Base-by-base conservation (phyloP, 1,139 yeast genomes). In the Meyerozyma elateridarum region DNA sequence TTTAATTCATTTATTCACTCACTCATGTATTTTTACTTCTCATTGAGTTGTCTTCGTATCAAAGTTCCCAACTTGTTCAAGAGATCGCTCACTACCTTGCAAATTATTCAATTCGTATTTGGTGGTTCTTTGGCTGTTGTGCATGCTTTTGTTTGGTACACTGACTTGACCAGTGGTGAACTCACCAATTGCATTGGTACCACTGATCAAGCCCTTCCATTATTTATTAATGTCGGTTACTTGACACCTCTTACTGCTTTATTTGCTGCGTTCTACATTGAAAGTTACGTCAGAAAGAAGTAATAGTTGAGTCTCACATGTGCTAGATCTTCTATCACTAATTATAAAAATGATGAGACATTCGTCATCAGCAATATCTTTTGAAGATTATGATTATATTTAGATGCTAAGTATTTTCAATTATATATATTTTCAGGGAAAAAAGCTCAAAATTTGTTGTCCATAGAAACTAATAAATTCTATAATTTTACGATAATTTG, bases 1-100 rank as follows among this genome's bases (percentile, higher is more conserved):
- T 82, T 81, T 72, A 82, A 81, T 63, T 79, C 87, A 9, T 75
- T 81, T 51, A 79, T 82, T 51, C 89, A 82, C 61, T 67, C 85
- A 24, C 69, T 81, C 56, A 82, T 82, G 89, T 82, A 82, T 63
- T 70, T 76, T 35, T 82, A 81, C 63, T 81, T 76, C 60, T 65
- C 83, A 2, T 66, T 81, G 46, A 68, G 81, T 17, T 76, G 85
- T 37, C 58, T 81, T 41, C 70, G 76, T 46, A 64, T 81, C 42
- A 62, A 64, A 32, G 81, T 81, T 13, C 88, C 89, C 16, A 61
- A 54, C 29, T 43, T 68, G 20, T 66, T 78, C 55, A 81, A 81
- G 58, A 70, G 78, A 41, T 54, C 71, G 2, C 67, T 81, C 46
- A 81, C 91, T 12, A 64, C 82, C 6, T 64, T 82, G 59, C 89